Evolutionary conservation across 306 rosid genomes (phyloP), one percentile per base, ranked within the genome.

Genomic region (Amphicarpaea edgeworthii): DNA sequence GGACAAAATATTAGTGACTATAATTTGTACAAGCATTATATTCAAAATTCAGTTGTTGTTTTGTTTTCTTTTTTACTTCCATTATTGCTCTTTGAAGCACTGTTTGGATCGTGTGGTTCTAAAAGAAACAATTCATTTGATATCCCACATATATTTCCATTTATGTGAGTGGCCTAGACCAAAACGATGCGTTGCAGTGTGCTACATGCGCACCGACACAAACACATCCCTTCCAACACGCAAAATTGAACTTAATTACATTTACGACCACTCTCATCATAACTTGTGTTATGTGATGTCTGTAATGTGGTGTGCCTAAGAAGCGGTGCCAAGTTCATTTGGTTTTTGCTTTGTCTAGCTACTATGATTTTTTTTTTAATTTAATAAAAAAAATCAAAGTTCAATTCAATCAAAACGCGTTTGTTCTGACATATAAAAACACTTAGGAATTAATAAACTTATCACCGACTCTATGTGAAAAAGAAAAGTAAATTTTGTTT

Each of bases 141-240:
- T 32, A n/a, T 59, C 28, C 16, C 34, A 6, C 0, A 38, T 5
- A 58, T 5, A 55, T 64, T 43, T 61, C 37, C 66, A 24, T 70
- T 23, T 34, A 38, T 40, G 58, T 38, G 58, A 49, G 21, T 47
- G 72, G 77, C 12, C 21, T 23, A 15, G 65, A 51, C 28, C 45
- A 65, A 41, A 61, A 70, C 10, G 16, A 71, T 19, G 63, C 8
- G n/a, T 73, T 20, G 68, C 4, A 51, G 17, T 28, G 30, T 64
- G 75, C 53, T 34, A 57, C 69, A 80, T 67, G 55, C 45, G 59
- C 76, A 80, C 84, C 83, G 83, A 79, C 83, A 72, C 59, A 65
- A 43, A 54, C 49, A 55, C 40, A 30, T 12, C 23, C 69, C 43
- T 53, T 3, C 20, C 21, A 72, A 79, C 79, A 75, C 83, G 79